phyloP scores from a whole-genome alignment of 768 basidiomycete genomes.

The Peribolospora kevripleyi region DNA sequence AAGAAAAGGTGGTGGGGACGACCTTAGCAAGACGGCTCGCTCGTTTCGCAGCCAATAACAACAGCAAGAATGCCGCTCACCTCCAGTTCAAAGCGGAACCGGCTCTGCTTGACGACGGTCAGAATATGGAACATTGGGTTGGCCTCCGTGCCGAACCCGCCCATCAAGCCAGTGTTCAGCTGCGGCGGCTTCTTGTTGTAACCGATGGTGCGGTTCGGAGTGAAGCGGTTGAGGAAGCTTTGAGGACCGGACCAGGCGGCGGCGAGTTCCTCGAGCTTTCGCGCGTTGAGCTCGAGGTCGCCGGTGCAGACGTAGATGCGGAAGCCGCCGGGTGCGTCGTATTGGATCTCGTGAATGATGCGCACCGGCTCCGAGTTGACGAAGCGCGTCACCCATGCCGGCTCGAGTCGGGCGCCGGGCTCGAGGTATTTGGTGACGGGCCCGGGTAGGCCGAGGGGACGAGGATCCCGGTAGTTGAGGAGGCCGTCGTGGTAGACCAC shows the following conservation, averaged over 20 bases:
- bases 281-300: background rate
- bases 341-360: conserved; percentile 13
- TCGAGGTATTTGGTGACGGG: conserved; percentile 10
- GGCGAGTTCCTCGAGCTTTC: conserved; percentile 8
- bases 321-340: background rate
- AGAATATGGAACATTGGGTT: no score
- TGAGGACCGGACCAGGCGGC: conserved; percentile 9
- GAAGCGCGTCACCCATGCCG: conserved; percentile 13
- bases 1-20: conserved; percentile 12
- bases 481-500: conserved; percentile 12
- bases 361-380: conserved; percentile 15
- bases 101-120: no score
- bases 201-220: no score
- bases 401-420: conserved; percentile 13
- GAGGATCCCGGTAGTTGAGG: conserved; percentile 11
- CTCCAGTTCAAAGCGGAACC: no score
- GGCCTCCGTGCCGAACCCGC: no score
- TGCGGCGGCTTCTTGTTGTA: no score
- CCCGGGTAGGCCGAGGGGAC: conserved; percentile 11
- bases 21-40: no score
- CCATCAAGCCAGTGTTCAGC: no score
- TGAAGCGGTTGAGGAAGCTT: conserved; percentile 11
- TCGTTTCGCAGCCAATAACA: no score
- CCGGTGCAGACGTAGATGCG: conserved; percentile 14
- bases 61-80: no score